Evolutionary conservation across 2,329 filamentous ascomycete genomes (phyloP), one percentile per base, ranked within the genome.

Genomic region (Exophiala aquamarina): DNA sequence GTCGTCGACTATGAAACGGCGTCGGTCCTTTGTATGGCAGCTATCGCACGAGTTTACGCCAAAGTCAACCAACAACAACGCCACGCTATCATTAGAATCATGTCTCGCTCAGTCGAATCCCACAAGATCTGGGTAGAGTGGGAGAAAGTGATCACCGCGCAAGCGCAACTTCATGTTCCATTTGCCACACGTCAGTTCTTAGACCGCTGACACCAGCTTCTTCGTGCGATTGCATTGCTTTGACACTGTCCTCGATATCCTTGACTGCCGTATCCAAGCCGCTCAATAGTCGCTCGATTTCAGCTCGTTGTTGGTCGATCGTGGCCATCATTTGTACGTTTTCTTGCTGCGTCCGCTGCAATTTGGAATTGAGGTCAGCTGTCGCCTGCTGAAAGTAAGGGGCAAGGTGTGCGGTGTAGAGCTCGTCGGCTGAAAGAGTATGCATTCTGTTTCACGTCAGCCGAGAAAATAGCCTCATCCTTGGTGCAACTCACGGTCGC

Each of bases 321-420:
- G 69, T 72, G 40, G 72, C 70, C 31, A 77, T 66, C 4, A 83
- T 64, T 44, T 72, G 67, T n/a, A 65, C 65, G 56, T 84, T 84
- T 45, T 78, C 68, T 13, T 66, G 57, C 55, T 81, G 73, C 3
- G 76, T 72, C 17, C 63, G 63, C 41, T 73, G 66, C 28, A 84
- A 66, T 47, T 74, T 72, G n/a, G 62, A 54, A 43, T 73, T 69
- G 49, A 84, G 66, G 2, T 72, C 63, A n/a, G 65, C 61, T 17
- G 75, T 70, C 39, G 75, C 73, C 54, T 74, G 67, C 34, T 71
- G 66, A 40, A 84, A 66, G 48, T 78, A 78, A 0, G 81, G 79
- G 40, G 72, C 71, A 3, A 84, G 65, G 62, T 83, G 79, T n/a
- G 80, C 78, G 14, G 73, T 68, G 51, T 81, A 78, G 9, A 84